phyloP scores from a whole-genome alignment of 352 stramenopile genomes.

The Phytophthora sojae region DNA sequence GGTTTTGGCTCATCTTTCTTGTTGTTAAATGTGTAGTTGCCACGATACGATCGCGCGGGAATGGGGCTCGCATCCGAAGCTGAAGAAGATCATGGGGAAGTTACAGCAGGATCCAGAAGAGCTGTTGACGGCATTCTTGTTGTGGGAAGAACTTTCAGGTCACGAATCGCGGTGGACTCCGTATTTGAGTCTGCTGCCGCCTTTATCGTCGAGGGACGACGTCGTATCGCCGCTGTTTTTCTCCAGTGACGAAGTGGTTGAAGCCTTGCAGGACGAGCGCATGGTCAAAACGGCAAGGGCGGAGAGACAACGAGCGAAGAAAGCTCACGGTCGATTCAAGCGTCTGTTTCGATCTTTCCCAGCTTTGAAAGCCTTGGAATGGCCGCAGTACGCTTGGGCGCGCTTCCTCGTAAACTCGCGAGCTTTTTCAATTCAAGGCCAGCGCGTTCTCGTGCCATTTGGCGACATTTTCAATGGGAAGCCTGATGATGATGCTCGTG shows the following conservation, averaged over 20 bases:
- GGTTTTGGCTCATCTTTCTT: conserved; percentile 2
- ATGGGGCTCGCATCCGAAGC: conserved; percentile 21
- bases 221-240: conserved; percentile 55
- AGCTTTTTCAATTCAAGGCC: conserved; percentile 79
- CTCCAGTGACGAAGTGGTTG: conserved; percentile 23
- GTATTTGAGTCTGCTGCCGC: conserved; percentile 64
- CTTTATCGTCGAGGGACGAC: conserved; percentile 14
- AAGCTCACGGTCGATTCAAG: conserved; percentile 51
- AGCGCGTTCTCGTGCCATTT: conserved; percentile 86
- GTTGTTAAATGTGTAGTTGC: conserved; percentile 28
- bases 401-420: conserved; percentile 78
- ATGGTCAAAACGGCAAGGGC: conserved; percentile 39
- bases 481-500: conserved; percentile 36
- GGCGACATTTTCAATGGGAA: conserved; percentile 90
- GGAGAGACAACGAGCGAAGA: conserved; percentile 38
- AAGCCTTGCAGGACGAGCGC: conserved; percentile 57
- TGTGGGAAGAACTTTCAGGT: conserved; percentile 59
- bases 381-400: conserved; percentile 48
- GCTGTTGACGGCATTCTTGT: conserved; percentile 68
- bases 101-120: conserved; percentile 52
- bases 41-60: conserved; percentile 45
- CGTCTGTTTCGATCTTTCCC: conserved; percentile 43
- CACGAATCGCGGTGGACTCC: conserved; percentile 53
- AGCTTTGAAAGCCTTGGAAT: background rate
- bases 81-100: conserved; percentile 48